Percentiles rank a stretch among this genome's conserved stretches.
Conservation (phyloP, 805 yeast genomes). For the Ogataea trehalophila region DNA sequence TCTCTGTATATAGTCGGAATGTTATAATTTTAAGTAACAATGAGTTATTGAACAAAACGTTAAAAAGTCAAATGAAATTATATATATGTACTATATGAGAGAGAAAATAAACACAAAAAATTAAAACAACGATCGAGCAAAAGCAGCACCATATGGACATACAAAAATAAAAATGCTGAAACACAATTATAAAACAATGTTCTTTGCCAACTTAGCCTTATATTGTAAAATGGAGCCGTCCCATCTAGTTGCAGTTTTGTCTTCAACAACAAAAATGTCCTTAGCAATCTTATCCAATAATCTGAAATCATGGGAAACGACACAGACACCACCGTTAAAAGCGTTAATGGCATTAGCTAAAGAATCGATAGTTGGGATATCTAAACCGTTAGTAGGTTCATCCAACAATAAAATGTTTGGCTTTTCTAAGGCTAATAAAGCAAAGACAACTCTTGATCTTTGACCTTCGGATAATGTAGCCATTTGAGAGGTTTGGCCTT, state of each 20-base stretch:
- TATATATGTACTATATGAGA: conserved; percentile 1
- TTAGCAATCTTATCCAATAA: conserved; percentile 94
- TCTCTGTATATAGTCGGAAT: background rate
- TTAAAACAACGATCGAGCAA: background rate
- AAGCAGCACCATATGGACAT: background rate
- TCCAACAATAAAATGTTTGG: conserved; percentile 94
- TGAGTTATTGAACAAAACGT: background rate
- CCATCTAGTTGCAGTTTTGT: conserved; percentile 96
- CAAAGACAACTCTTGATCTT: conserved; percentile 98
- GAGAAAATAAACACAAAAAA: background rate
- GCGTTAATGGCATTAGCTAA: conserved; percentile 92
- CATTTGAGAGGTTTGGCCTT: conserved; percentile 97
- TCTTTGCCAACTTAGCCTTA: conserved; percentile 90
- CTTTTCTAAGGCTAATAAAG: conserved; percentile 87
- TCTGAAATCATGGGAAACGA: conserved; percentile 98
- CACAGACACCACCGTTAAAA: conserved; percentile 97
- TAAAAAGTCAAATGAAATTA: background rate
- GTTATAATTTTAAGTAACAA: background rate
- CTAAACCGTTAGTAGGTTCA: conserved; percentile 99
- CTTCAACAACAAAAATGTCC: conserved; percentile 93
- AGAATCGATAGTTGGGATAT: conserved; percentile 96
- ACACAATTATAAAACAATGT: conserved; percentile 60
- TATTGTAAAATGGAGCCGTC: conserved; percentile 85
- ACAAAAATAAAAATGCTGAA: background rate
- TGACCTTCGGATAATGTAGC: conserved; percentile 98